Evolutionary conservation across 345 rosid genomes (phyloP), one percentile per base, ranked within the genome.

Genomic region (Rhodamnia rubescens): DNA sequence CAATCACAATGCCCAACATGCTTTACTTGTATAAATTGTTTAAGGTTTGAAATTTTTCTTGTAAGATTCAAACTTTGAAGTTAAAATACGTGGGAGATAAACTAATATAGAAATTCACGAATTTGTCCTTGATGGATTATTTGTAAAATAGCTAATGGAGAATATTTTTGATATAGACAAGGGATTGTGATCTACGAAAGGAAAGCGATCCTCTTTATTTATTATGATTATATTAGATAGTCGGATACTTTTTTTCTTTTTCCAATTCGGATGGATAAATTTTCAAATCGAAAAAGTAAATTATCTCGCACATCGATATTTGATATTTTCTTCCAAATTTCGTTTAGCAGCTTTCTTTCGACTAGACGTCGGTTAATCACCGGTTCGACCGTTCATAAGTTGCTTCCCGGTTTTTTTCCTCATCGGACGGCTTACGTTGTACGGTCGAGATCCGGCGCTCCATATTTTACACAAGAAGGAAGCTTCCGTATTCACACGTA

Each of bases 111-210:
- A 61, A 64, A 29, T 16, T 64, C 75, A 16, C 6, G 0, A 61
- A 61, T 61, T 10, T 6, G 8, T n/a, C 64, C 4, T 58, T 3
- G 3, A n/a, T 1, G 7, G 8, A n/a, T 12, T 2, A 58, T n/a
- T 8, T 32, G 42, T 16, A 32, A 64, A 29, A 4, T 29, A 29
- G 6, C 11, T 15, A 29, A 8, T 29, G 0, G 36, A 59, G 74
- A 27, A 3, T 27, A 27, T 13, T 59, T 59, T 3, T 2, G 8
- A 27, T 6, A 13, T 59, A 13, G 6, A 1, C n/a, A 59, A n/a
- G 24, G 2, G 7, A 26, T 57, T n/a, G 32, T 1, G 29, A 26
- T 57, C 15, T 57, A 1, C 20, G 0, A 0, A 0, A 13, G 5
- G 58, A 26, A 22, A 8, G n/a, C 1, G 11, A 0, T 22, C 2